Evolutionary conservation across 495 filamentous ascomycete genomes (phyloP), one percentile per base, ranked within the genome.

Genomic region (Aspergillus affinis): DNA sequence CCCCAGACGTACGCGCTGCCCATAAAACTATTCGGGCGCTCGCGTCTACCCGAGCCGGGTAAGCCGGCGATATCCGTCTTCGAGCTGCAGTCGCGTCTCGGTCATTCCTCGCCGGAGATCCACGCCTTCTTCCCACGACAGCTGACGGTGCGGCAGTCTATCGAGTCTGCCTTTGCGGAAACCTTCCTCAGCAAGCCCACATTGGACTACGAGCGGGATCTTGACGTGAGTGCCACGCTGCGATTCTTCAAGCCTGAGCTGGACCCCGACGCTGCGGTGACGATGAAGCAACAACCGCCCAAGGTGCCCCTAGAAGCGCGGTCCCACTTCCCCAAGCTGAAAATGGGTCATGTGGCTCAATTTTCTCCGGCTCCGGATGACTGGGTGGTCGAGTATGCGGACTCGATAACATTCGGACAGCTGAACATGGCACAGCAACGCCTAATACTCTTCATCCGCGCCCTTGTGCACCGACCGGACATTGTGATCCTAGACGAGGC

Each of bases 401-500:
- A 87, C 53, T 69, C 84, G 6, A 73, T 86, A 55, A 70, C 74
- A 36, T 97, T 97, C 70, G 87, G 89, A 27, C 84, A 90, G 57
- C 77, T 93, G 1, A 83, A 84, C 19, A 88, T 91, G 65, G 87
- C 85, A 6, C 85, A 91, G 0, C 94, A 98, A 72, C 86, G 92
- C 21, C 79, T 97, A 7, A 81, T 88, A 10, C 83, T 98, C 2
- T 94, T 98, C 72, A 76, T 98, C 27, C 85, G 95, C 7, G 90
- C 93, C 17, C 75, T 95, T 36, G 83, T 94, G 63, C 89, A 92
- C 61, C 82, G 82, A 55, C 91, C 92, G 0, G 93, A 97, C 60
- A 82, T 98, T 48, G 81, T 98, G 30, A 89, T 98, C 44, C 83
- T 98, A 2, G 94, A 98, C 65, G 94, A 98, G 72, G 86, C 94